Evolutionary conservation across 257 asterid species (phyloP).

Genomic region (Anisodus tanguticus): DNA sequence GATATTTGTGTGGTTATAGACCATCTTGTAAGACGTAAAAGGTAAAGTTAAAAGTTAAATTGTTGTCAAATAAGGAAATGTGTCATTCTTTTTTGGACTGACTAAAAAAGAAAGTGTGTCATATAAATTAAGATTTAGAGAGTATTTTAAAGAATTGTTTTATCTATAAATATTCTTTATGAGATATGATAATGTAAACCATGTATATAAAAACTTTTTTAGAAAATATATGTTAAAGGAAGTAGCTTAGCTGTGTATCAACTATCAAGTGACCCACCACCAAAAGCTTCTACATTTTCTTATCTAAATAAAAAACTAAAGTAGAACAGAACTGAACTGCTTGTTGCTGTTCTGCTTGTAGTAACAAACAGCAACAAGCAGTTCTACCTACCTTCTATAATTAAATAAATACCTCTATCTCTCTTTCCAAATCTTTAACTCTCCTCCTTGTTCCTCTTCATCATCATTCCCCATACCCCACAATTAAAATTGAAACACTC

Average conservation of each 20-base stretch:
- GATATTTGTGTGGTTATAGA: no score
- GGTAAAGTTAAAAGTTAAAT: no score
- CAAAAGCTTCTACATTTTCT: constrained; percentile 41
- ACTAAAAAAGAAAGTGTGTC: no score
- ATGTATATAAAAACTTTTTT: not conserved
- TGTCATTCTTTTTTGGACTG: no score
- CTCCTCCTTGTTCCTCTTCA: not conserved
- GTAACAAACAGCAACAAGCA: constrained; percentile 29
- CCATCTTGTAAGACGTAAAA: no score
- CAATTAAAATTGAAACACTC: not conserved
- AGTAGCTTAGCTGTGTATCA: constrained; percentile 22
- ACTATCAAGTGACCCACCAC: constrained; percentile 57
- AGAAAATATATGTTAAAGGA: not conserved
- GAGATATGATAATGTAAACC: no score
- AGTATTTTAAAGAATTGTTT: no score
- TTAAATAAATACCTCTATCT: constrained; percentile 8
- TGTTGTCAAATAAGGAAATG: no score
- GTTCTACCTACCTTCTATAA: constrained; percentile 7
- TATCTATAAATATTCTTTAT: no score
- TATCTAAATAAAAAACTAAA: not conserved
- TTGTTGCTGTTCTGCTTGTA: not conserved
- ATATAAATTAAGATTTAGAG: no score
- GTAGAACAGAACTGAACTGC: not conserved
- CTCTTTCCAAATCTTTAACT: constrained; percentile 33
- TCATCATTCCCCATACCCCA: constrained; percentile 5